Base-by-base conservation (phyloP, 2,329 filamentous ascomycete genomes). In the Cladobotryum protrusum region DNA sequence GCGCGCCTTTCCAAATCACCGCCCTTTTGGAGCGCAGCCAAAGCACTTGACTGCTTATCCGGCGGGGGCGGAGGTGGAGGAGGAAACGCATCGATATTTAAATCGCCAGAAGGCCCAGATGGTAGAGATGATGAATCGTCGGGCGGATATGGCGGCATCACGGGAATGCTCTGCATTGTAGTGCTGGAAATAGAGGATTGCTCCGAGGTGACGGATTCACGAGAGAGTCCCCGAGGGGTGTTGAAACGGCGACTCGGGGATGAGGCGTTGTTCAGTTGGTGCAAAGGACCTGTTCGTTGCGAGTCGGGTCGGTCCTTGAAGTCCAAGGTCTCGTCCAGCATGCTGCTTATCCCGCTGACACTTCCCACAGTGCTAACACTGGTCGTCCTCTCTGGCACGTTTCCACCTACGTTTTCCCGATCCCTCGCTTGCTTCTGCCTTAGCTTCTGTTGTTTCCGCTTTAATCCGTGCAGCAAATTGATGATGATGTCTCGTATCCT, bases 401-500 rank as follows among this genome's bases (percentile, higher is more conserved):
- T 62, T 47, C 69, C 69, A 6, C 67, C 68, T 2, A 43, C 48
- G 34, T 46, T 36, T 12, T 77, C 75, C 48, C 73, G 77, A 11
- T 85, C 81, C 50, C 48, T 73, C 4, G 73, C 67, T 57, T 83
- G 79, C 56, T 79, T 83, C 61, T 84, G 81, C 24, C 82, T 74
- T 61, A 99, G 71, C 61, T 90, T 89, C 63, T 95, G 91, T 65
- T 99, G 93, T 68, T 99, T 99, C 68, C 92, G 86, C 74, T 99
- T 99, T 56, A 99, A 72, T 2, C 93, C 93, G 66, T 99, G 93
- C 8, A 99, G 79, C 29, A 99, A 76, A 65, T 95, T 96, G 68
- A 99, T 97, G 64, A 99, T 99, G 62, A 99, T 99, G 67, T 99
- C 93, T 60, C 93, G 85, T 67, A 99, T 99, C 52, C 87, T 83